Base-by-base conservation (phyloP, 2,329 filamentous ascomycete species). In the Fusarium cicatricum region DNA sequence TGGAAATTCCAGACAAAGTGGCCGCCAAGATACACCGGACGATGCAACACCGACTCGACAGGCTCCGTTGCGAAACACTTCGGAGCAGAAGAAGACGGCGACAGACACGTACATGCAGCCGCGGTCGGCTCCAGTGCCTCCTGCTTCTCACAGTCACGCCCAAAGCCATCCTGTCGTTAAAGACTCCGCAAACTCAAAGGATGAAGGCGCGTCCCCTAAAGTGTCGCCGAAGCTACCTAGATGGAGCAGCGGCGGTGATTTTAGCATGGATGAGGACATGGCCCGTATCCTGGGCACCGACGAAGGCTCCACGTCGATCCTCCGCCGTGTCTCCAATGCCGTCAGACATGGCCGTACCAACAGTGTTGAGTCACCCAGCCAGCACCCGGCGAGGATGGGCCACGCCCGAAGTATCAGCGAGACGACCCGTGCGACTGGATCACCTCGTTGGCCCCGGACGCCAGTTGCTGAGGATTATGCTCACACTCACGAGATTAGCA, bases 221-320 rank as follows among this genome's bases (percentile, higher is more conserved):
- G 74, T 75, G 33, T 90, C 89, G 10, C 87, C 89, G 10, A 87
- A 87, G 66, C 78, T 91, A 59, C 85, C 89, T 62, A 83, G 88
- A 68, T 91, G 85, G 85, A 96, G 90, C 74, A 83, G 85, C 37
- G 91, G 91, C 46, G 91, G 88, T 49, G 92, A 96, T 63, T 95
- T 97, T 70, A 95, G 90, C 55, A 87, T 97, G 88, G 94, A 98
- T 63, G 93, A 97, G 74, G 95, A 98, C 71, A 92, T 97, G 86
- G 90, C 91, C 48, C 89, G 93, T 52, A 94, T 97, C 53, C 81
- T 97, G 55, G 90, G 87, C 34, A 88, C 86, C 16, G 91, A 94
- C 56, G 90, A 92, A 71, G 81, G 83, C 37, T 89, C 87, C 28
- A 88, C 91, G 21, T 94, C 91, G 1, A 90, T 97, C 57, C 80